phyloP scores from a whole-genome alignment of 164 flowering plant genomes.

The Echeveria elegans region DNA sequence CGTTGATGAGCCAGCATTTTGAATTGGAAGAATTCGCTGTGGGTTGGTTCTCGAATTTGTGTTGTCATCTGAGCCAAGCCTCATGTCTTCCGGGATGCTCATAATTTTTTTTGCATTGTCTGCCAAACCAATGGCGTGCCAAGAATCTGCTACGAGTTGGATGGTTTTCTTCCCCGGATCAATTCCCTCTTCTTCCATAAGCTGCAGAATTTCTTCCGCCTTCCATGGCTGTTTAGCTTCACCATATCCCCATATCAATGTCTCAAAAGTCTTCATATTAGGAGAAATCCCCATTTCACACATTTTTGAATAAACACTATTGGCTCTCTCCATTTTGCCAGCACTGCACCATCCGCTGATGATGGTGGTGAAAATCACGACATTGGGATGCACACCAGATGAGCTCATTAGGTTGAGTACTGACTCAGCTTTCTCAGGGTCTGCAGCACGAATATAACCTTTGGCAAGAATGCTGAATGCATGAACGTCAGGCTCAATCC shows the following conservation, averaged over 20 bases:
- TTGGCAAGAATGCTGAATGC: slow-evolving; percentile 89
- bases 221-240: slow-evolving; percentile 86
- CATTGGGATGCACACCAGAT: slow-evolving; percentile 54
- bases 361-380: slow-evolving; percentile 79
- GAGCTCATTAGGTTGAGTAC: slow-evolving; percentile 46
- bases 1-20: slow-evolving; percentile 11
- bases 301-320: slow-evolving; percentile 55
- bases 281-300: slow-evolving; percentile 49
- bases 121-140: slow-evolving; percentile 53
- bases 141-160: slow-evolving; percentile 58
- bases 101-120: slow-evolving; percentile 44
- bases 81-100: slow-evolving; percentile 14
- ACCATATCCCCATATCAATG: slow-evolving; percentile 90
- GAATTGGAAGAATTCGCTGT: slow-evolving; percentile 11
- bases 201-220: slow-evolving; percentile 69
- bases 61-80: background rate
- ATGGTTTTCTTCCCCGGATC: slow-evolving; percentile 43
- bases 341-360: slow-evolving; percentile 95
- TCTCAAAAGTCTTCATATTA: slow-evolving; percentile 76
- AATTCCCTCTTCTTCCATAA: slow-evolving; percentile 47
- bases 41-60: slow-evolving; percentile 13
- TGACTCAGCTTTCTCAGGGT: slow-evolving; percentile 72
- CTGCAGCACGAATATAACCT: slow-evolving; percentile 78
- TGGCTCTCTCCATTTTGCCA: slow-evolving; percentile 65
- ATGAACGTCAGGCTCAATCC: slow-evolving; percentile 72